Evolutionary conservation across 2,329 filamentous ascomycete species (phyloP), one percentile per base, ranked within the genome.

Genomic region (Colletotrichum camelliae): DNA sequence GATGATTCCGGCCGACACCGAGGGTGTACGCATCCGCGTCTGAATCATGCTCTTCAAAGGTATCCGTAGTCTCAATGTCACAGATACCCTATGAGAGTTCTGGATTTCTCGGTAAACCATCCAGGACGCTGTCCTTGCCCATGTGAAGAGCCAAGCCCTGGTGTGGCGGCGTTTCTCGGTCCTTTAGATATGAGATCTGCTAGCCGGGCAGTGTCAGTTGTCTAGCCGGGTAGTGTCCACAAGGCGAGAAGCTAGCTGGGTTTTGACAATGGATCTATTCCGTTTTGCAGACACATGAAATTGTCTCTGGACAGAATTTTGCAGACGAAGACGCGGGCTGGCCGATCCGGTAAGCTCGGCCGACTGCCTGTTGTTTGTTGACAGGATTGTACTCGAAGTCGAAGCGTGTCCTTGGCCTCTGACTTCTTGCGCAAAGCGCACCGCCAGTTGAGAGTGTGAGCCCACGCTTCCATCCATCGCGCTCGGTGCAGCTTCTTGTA

Each of bases 351-450:
- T 97, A 98, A 0, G 95, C 94, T 69, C 96, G 91, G 2, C 95
- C 96, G 67, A 98, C 91, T 2, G 96, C 96, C 84, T 98, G 96
- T 80, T 96, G 93, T 83, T 98, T 96, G 81, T 93, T 89, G 7
- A 92, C 90, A 0, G 96, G 96, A 78, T 96, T 97, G 85, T 93
- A 98, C 76, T 89, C 88, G 80, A 94, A 95, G 82, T 98, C 96
- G 72, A 97, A 94, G 24, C 98, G 93, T 39, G 16, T 39, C 15
- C 35, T 39, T 39, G 35, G 15, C 35, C 15, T 39, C 35, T 16
- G 35, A 39, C 35, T 39, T 16, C 35, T 39, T 15, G 35, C 35
- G 35, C 35, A 7, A 39, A 39, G 35, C 15, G 15, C 15, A 15
- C 15, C 0, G 7, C 35, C 15, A 39, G 35, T 39, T 15, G 35